Base-by-base conservation (phyloP, 2,329 filamentous ascomycete genomes). In the Pseudopyrenochaeta lycopersici region DNA sequence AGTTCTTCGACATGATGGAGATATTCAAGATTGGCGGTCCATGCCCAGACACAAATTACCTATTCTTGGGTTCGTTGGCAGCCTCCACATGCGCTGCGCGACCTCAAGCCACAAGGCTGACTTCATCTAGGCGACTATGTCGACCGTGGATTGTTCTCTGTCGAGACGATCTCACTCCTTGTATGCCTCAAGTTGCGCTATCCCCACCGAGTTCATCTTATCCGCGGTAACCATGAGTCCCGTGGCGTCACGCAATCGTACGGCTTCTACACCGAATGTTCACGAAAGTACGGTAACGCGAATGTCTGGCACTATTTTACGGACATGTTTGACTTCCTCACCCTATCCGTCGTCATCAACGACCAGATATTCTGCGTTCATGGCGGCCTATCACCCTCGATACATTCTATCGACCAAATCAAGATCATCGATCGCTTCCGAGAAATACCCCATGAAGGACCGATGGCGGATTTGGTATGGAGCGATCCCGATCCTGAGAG, bases 301-400 rank as follows among this genome's bases (percentile, higher is more conserved):
- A 97, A 95, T 69, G 95, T 99, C 18, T 99, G 95, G 95, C 95
- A 99, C 78, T 95, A 98, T 77, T 99, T 99, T 75, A 99, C 95
- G 63, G 95, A 99, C 80, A 98, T 99, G 93, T 99, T 99, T 78
- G 95, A 99, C 79, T 99, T 96, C 77, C 83, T 99, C 60, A 98
- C 94, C 7, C 82, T 99, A 52, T 96, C 91, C 68, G 96, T 98
- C 56, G 94, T 99, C 60, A 99, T 99, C 74, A 96, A 98, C 76
- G 90, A 99, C 77, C 91, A 98, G 76, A 99, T 99, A 64, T 99
- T 99, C 77, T 99, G 95, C 77, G 95, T 99, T 6, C 95, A 99
- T 76, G 95, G 95, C 74, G 95, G 89, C 81, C 77, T 77, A 73
- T 76, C 75, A 42, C 78, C 80, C 20, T 90, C 89, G 27, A 98